A percentile compares a stretch with the other conserved stretches of the same genome.
Evolutionary conservation across 2,329 filamentous ascomycete species (phyloP).

Genomic region (Penicillium sp.): DNA sequence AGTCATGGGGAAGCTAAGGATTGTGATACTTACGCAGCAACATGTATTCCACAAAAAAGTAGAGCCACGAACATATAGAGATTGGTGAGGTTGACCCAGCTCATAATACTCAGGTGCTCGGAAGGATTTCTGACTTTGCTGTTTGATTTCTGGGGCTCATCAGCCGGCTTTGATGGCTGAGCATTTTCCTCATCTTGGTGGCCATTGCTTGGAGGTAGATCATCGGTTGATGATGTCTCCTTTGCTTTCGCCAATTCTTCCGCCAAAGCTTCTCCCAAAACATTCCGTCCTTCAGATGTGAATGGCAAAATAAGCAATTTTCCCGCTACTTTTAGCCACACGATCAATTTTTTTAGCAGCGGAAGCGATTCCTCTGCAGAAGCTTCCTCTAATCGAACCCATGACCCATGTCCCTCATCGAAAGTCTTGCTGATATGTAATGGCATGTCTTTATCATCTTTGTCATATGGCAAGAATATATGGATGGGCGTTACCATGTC

Average conservation of each 20-base stretch:
- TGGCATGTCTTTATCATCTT: slow-evolving; percentile 4
- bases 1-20: not conserved
- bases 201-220: not conserved
- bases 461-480: slow-evolving; percentile 6
- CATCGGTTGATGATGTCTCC: not conserved
- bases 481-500: slow-evolving; percentile 17
- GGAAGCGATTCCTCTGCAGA: not conserved
- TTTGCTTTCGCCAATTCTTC: not conserved
- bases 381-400: not conserved
- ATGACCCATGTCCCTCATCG: not conserved
- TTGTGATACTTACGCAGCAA: slow-evolving; percentile 8
- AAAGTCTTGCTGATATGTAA: not conserved
- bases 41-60: slow-evolving; percentile 6
- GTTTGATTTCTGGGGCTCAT: not conserved
- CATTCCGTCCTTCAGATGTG: not conserved
- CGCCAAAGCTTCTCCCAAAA: too few relatives aligned
- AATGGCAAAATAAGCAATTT: not conserved
- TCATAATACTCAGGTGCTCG: not conserved
- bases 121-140: not conserved
- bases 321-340: not conserved
- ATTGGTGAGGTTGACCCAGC: not conserved
- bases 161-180: not conserved
- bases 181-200: not conserved
- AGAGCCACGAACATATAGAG: slow-evolving; percentile 3
- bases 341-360: not conserved